Evolutionary conservation across 768 basidiomycete genomes (phyloP), one percentile per base, ranked within the genome.

Genomic region (Pisolithus orientalis): DNA sequence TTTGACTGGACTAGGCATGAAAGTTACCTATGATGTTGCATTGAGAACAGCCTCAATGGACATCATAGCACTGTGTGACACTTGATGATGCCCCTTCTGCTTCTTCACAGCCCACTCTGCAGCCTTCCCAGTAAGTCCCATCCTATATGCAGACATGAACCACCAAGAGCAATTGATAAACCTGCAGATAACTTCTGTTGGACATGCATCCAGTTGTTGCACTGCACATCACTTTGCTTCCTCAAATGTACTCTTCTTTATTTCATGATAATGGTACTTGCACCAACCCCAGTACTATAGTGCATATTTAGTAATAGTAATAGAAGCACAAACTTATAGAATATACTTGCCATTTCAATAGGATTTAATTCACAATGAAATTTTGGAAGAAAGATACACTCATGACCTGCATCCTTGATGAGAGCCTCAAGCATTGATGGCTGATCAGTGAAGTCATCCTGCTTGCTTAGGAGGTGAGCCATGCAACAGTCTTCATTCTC

Each of bases 291-390:
- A 25, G 43, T 44, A 44, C 43, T 44, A 39, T 14, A 39, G 39
- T 5, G 21, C 21, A 21, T 21, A 5, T 39, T n/a, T 7, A 4
- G n/a, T 40, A 21, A 5, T 48, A 57, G n/a, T 2, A 44, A 57
- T 17, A 47, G 2, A 21, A 44, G 1, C 9, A 21, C 21, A 21
- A 21, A 21, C 21, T 21, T 25, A 6, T 16, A 25, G 27, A 5
- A 44, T 25, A 11, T 13, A 27, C 24, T 9, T 11, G 13, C 43
- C 43, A 44, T 44, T 44, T 44, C 43, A 25, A 72, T 57, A 16
- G 64, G 64, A 48, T 72, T 72, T 0, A 72, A 54, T 51, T 73
- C 65, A 52, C 69, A 70, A 32, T 73, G 47, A 73, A 21, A 21
- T 21, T 21, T 21, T 21, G 21, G 21, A 21, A 21, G 21, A 21